phyloP scores from a whole-genome alignment of 768 basidiomycete genomes.

The Amanita pseudoporphyria region DNA sequence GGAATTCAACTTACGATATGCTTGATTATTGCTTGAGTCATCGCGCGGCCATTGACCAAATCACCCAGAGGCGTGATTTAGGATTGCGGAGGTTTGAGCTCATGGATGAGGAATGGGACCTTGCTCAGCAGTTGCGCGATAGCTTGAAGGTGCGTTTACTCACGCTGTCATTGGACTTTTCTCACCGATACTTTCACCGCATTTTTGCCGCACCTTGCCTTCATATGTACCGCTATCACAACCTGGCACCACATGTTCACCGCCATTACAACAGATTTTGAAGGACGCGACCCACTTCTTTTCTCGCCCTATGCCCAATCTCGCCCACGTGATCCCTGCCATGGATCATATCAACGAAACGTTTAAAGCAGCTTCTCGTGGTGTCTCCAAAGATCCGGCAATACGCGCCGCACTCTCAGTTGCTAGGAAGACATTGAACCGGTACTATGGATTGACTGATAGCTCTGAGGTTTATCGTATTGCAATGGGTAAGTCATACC shows the following conservation, averaged over 20 bases:
- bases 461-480: constrained; percentile 16
- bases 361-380: constrained; percentile 7
- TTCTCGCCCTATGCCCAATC: constrained; percentile 14
- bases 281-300: constrained; percentile 16
- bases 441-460: constrained; percentile 18
- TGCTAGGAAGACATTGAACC: constrained; percentile 18
- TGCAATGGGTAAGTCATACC: constrained; percentile 17
- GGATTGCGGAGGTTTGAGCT: constrained; percentile 13
- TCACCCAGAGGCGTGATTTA: constrained; percentile 14
- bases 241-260: background rate
- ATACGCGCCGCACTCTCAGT: constrained; percentile 13
- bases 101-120: no score
- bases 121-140: no score
- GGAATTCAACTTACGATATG: constrained; percentile 18
- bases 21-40: constrained; percentile 19
- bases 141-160: no score
- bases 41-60: constrained; percentile 13
- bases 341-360: constrained; percentile 22
- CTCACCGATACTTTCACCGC: no score
- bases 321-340: constrained; percentile 23
- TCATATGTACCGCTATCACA: background rate
- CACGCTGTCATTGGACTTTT: no score
- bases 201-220: background rate
- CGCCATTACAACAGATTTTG: background rate
- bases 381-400: no score